Percentiles rank a stretch among this genome's conserved stretches.
These are phyloP conservation scores for Bimuria novae-zelandiae DNA, from an alignment of 2,329 filamentous ascomycete genomes.

Conservation along the genomic window DNA sequence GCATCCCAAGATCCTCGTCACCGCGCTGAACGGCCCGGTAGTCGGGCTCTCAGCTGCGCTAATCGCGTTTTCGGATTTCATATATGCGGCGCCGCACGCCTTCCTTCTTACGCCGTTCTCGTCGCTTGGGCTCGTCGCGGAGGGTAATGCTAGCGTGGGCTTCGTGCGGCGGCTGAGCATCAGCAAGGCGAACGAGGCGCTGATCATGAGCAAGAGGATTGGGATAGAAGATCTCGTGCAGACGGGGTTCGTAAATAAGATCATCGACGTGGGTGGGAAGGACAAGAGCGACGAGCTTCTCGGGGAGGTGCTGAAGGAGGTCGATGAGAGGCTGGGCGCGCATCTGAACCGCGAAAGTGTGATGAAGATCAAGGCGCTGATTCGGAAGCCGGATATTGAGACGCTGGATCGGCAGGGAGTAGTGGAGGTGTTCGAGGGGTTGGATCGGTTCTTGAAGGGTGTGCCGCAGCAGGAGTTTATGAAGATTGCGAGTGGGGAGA, in stretches of 20 bases:
- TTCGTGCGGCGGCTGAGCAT: conserved; percentile 82
- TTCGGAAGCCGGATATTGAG: conserved; percentile 74
- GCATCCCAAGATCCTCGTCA: conserved; percentile 91
- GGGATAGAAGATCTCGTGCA: conserved; percentile 71
- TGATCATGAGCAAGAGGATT: conserved; percentile 87
- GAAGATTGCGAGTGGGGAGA: conserved; percentile 83
- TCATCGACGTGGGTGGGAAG: conserved; percentile 65
- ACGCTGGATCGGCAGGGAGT: conserved; percentile 77
- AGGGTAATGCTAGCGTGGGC: conserved; percentile 79
- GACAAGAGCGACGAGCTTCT: conserved; percentile 70
- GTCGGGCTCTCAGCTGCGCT: conserved; percentile 87
- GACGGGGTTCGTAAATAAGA: conserved; percentile 83
- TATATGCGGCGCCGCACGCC: conserved; percentile 78
- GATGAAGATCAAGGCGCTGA: conserved; percentile 81
- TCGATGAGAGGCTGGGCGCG: conserved; percentile 77
- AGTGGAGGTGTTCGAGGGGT: conserved; percentile 80
- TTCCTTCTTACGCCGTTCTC: conserved; percentile 92
- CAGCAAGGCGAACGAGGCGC: conserved; percentile 84
- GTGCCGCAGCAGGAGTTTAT: conserved; percentile 87
- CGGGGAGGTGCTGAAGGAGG: conserved; percentile 73
- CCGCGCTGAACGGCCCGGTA: conserved; percentile 88
- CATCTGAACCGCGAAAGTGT: conserved; percentile 82
- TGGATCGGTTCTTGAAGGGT: conserved; percentile 79
- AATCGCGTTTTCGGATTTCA: conserved; percentile 83
- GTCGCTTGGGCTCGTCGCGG: conserved; percentile 85